Base-by-base conservation (phyloP, 23 red algal genomes). In the Agarophyton chilense region DNA sequence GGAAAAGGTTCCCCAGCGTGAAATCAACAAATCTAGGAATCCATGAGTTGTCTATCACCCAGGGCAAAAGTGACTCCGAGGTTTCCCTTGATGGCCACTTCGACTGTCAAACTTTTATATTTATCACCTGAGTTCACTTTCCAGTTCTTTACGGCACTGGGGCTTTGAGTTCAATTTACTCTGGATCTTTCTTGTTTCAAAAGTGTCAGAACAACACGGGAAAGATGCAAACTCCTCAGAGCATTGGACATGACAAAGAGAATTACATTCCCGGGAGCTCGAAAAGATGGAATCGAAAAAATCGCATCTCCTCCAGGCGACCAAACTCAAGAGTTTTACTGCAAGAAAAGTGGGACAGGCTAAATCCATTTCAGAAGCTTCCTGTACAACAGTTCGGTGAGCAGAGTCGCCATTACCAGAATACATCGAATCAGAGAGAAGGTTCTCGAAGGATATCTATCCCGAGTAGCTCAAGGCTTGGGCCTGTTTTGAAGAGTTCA, bases 311-410 rank as follows among this genome's bases (percentile, higher is more conserved):
- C 6, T 72, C 65, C 0, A 3, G 24, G 2, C 33, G 39, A n/a
- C 34, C 33, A 41, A 17, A 5, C 35, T n/a, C 65, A 43, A 72
- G 24, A 35, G 65, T n/a, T 7, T 72, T n/a, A 36, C 19, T 72
- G 34, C 65, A 72, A 24, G 65, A 43, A 35, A 72, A 40, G 35
- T 72, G 65, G 65, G 65, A 44, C 29, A 72, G 65, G 14, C 17
- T 40, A 22, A 42, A 72, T 43, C 65, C 39, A 6, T 72, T 72
- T 72, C 65, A 72, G 39, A 72, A 44, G 42, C 17, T 34, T 72
- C 39, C 65, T 16, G 16, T 13, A 44, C n/a, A 72, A 42, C 14
- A 4, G 39, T 44, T 5, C 42, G 39, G 34, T 29, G 56, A 61
- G 29, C 56, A 61, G 11, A 2, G 17, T 29, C 17, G 56, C 10